Conservation (phyloP, 176 grass and related monocot genomes). For the Secale cereale region DNA sequence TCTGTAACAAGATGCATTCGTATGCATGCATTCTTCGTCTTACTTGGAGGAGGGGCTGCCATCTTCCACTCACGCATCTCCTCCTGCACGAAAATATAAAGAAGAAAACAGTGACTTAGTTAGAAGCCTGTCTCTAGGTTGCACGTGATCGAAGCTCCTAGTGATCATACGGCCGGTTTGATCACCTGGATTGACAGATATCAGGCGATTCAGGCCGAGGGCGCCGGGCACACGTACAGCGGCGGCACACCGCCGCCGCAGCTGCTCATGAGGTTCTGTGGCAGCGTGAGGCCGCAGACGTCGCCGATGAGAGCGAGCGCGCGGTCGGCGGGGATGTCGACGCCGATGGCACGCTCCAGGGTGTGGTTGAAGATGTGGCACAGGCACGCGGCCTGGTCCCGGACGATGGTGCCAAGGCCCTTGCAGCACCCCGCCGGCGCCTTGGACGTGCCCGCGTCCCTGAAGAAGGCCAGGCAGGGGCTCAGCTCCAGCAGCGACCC, state of each 20-base stretch:
- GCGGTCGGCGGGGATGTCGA: slow-evolving; percentile 31
- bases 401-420: slow-evolving; percentile 12
- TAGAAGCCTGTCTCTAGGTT: background rate
- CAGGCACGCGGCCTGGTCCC: slow-evolving; percentile 2
- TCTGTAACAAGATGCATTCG: background rate
- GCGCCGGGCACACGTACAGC: slow-evolving; percentile 24
- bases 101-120: background rate
- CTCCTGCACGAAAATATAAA: background rate
- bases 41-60: background rate
- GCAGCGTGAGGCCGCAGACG: slow-evolving; percentile 10
- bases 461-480: slow-evolving; percentile 36
- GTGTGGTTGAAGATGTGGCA: slow-evolving; percentile 33
- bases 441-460: background rate
- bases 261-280: slow-evolving; percentile 9
- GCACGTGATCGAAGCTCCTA: background rate
- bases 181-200: background rate
- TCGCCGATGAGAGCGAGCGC: background rate
- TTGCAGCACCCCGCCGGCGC: slow-evolving; percentile 34
- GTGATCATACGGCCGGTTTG: background rate
- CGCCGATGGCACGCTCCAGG: slow-evolving; percentile 35
- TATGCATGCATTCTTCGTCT: background rate
- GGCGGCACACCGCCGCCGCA: slow-evolving; percentile 19
- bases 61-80: background rate
- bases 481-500: slow-evolving; percentile 30
- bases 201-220: background rate